Evolutionary conservation across 305 asterid genomes (phyloP).

Genomic region (Solanum hybrid): DNA sequence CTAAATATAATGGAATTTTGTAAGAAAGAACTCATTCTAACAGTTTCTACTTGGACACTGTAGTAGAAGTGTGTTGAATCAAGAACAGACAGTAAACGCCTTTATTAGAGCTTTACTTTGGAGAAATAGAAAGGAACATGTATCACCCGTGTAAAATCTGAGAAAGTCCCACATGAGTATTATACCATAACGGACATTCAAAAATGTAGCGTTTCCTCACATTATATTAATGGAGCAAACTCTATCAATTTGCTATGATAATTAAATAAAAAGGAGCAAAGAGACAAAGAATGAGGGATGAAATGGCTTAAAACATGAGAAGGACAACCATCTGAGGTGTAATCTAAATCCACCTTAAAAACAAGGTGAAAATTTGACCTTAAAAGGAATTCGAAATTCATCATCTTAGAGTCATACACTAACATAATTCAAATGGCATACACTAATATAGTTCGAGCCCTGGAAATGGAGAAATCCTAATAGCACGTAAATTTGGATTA

Average conservation of each 20-base stretch:
- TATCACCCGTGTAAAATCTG: no score
- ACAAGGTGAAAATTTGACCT: neutral
- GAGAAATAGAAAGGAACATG: no score
- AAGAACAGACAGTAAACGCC: neutral
- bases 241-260: neutral
- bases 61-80: neutral
- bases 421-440: neutral
- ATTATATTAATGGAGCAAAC: neutral
- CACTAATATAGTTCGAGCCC: neutral
- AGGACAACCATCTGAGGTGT: neutral
- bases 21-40: neutral
- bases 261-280: neutral
- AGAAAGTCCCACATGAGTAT: no score
- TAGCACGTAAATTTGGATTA: neutral
- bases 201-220: neutral
- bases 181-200: neutral
- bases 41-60: neutral
- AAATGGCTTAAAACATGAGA: neutral
- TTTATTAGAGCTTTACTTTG: no score
- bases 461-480: neutral
- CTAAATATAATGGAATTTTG: neutral
- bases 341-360: neutral
- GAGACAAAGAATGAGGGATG: neutral
- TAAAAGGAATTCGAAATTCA: neutral
- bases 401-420: neutral